phyloP scores from a whole-genome alignment of 2,329 filamentous ascomycete species.

The Neopestalotiopsis sp. region DNA sequence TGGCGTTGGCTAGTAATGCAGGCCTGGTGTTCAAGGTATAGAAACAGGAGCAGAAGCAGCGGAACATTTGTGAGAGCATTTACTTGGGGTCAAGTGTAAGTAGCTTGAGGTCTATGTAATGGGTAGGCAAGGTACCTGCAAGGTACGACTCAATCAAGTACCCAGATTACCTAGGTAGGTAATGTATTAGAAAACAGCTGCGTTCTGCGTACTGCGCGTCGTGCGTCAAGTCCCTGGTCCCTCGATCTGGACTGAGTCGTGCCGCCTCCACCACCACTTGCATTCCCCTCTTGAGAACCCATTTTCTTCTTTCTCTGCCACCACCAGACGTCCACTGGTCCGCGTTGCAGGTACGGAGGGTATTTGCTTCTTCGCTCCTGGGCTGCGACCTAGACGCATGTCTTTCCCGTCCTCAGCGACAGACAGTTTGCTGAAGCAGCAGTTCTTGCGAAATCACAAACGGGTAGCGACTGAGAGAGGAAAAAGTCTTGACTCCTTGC shows the following conservation, averaged over 20 bases:
- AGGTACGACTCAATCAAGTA: background rate
- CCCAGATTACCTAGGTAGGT: background rate
- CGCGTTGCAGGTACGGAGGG: background rate
- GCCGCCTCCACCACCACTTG: background rate
- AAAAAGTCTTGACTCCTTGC: background rate
- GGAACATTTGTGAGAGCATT: background rate
- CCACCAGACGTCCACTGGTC: background rate
- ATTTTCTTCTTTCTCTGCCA: background rate
- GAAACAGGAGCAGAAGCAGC: background rate
- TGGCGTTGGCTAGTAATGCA: slow-evolving; percentile 1
- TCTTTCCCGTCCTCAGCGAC: background rate
- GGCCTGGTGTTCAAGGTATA: background rate
- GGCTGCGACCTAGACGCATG: background rate
- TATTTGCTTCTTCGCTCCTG: background rate
- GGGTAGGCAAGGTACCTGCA: background rate
- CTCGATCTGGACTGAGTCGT: slow-evolving; percentile 6
- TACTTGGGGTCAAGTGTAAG: background rate
- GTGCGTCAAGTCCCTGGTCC: slow-evolving; percentile 1
- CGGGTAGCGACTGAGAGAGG: too few relatives aligned
- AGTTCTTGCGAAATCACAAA: background rate
- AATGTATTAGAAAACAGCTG: background rate
- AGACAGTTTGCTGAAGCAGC: background rate
- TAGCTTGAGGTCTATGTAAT: background rate
- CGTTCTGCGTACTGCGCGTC: background rate
- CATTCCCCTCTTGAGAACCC: background rate